A percentile compares a stretch with the other conserved stretches of the same genome.
Evolutionary conservation across 805 yeast species (phyloP).

Genomic region (Starmerella bombicola): DNA sequence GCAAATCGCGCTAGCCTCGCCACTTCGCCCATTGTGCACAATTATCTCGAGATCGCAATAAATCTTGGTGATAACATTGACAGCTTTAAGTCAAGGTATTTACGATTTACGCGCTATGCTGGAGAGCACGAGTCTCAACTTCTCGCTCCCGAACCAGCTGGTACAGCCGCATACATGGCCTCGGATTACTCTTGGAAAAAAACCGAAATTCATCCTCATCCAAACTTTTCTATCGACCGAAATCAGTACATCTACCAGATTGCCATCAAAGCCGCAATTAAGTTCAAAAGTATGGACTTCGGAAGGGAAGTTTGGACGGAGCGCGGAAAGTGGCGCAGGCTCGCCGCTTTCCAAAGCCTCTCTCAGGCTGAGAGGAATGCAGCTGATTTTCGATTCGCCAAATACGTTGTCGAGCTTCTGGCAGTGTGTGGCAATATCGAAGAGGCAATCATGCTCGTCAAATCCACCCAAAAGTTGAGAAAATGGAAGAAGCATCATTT

Average conservation of each 20-base stretch:
- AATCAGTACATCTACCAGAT: constrained; percentile 44
- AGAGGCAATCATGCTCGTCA: constrained; percentile 59
- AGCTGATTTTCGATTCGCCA: constrained; percentile 58
- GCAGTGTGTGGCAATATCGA: constrained; percentile 42
- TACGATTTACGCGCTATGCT: constrained; percentile 21
- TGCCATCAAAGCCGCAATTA: constrained; percentile 54
- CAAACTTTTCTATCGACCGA: constrained; percentile 22
- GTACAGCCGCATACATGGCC: neutral
- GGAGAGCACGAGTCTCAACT: neutral
- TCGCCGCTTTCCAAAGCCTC: constrained; percentile 37
- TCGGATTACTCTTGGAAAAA: neutral
- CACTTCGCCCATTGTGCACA: constrained; percentile 14
- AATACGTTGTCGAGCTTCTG: constrained; percentile 51
- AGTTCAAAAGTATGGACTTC: constrained; percentile 41
- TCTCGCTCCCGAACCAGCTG: neutral
- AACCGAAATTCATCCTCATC: neutral
- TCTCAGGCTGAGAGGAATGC: constrained; percentile 31
- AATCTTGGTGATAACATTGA: constrained; percentile 28
- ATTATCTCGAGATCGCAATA: constrained; percentile 41
- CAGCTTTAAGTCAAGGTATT: constrained; percentile 31
- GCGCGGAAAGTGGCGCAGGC: constrained; percentile 59
- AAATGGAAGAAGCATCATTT: constrained; percentile 49
- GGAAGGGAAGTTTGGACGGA: constrained; percentile 65
- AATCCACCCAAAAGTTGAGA: constrained; percentile 55
- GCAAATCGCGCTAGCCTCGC: constrained; percentile 32